A percentile compares a stretch with the other conserved stretches of the same genome.
Conservation (phyloP, 768 basidiomycete genomes). For the Lentinus brumalis region DNA sequence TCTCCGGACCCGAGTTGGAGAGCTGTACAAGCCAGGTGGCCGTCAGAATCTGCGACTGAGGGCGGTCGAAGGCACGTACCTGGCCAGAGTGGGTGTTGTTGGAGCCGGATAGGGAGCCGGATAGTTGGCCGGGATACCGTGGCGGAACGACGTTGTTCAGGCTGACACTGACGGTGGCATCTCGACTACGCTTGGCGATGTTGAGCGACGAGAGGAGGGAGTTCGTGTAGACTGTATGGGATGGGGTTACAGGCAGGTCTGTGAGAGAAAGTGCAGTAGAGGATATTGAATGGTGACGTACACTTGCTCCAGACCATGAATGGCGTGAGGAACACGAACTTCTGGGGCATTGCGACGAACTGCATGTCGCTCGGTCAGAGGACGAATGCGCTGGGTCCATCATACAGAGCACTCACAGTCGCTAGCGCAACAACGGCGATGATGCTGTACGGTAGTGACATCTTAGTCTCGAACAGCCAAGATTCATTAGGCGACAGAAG, state of each 20-base stretch:
- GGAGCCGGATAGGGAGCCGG: no score
- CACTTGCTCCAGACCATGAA: constrained; percentile 57
- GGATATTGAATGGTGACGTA: constrained; percentile 29
- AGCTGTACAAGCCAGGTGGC: no score
- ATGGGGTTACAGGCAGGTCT: not conserved
- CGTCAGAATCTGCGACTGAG: no score
- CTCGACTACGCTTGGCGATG: constrained; percentile 18
- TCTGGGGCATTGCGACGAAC: constrained; percentile 54
- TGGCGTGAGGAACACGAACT: constrained; percentile 56
- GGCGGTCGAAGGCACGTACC: not conserved
- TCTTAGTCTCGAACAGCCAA: not conserved
- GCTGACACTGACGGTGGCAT: constrained; percentile 41
- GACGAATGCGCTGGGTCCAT: no score
- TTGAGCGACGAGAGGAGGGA: constrained; percentile 50
- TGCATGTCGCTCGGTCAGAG: constrained; percentile 6
- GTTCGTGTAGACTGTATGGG: constrained; percentile 52
- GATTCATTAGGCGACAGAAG: not conserved
- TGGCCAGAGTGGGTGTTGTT: not conserved
- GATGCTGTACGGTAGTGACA: constrained; percentile 36
- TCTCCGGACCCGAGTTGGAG: not conserved
- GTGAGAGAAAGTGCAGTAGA: not conserved
- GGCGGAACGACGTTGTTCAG: constrained; percentile 25
- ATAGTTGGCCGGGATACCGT: not conserved
- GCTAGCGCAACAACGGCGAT: constrained; percentile 50
- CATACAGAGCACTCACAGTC: constrained; percentile 26